Conservation (phyloP, 306 rosid species). For the Quillaja saponaria region DNA sequence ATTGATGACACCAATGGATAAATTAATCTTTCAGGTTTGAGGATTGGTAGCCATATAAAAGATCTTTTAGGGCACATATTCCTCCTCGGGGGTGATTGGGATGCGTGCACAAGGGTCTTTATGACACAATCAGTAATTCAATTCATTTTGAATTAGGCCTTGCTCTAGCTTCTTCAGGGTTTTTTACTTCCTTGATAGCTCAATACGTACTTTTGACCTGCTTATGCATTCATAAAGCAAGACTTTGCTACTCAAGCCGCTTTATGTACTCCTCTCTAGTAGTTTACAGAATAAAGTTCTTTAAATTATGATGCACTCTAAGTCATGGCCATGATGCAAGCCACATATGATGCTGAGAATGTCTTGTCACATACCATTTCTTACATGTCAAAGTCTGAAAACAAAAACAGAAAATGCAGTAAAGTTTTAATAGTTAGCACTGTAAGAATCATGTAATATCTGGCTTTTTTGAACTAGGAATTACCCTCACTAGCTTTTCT, state of each 20-base stretch:
- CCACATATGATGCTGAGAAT: slow-evolving; percentile 6
- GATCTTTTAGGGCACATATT: too few species aligned
- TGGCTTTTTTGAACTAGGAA: slow-evolving; percentile 5
- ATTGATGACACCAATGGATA: neutral
- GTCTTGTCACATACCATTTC: slow-evolving; percentile 10
- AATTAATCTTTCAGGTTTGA: slow-evolving; percentile 5
- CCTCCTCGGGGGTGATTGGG: neutral
- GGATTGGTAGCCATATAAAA: neutral
- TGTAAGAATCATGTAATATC: neutral
- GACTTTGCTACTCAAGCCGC: too few species aligned
- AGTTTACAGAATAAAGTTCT: too few species aligned
- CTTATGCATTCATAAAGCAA: too few species aligned
- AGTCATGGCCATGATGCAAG: slow-evolving; percentile 6
- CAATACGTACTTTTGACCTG: too few species aligned
- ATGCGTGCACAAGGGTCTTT: neutral
- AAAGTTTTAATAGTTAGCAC: too few species aligned
- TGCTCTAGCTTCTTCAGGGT: too few species aligned
- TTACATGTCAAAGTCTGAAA: slow-evolving; percentile 6
- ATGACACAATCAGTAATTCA: neutral
- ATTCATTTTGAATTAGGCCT: too few species aligned
- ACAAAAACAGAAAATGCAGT: neutral
- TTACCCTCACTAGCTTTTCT: slow-evolving; percentile 2
- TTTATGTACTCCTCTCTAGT: too few species aligned
- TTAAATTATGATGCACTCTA: neutral
- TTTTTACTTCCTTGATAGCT: too few species aligned